These are phyloP conservation scores for Tricholoma terreum DNA, from an alignment of 768 basidiomycete species.

Conservation along the genomic window DNA sequence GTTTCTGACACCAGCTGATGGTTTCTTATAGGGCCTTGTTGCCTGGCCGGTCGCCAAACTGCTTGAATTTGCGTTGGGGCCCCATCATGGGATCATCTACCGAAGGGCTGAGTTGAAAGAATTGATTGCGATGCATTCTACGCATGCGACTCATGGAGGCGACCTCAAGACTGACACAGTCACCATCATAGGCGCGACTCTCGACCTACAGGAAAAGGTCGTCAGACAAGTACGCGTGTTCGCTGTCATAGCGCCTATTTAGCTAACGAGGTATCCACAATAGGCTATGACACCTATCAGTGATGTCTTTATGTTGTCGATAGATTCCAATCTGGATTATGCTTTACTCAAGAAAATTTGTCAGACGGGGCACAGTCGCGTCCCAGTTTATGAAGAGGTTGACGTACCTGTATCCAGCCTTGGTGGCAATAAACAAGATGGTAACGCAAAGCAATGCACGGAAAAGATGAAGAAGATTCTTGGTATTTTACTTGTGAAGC, in stretches of 20 bases:
- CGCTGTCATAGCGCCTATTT: slow-evolving; percentile 3
- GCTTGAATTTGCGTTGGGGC: slow-evolving; percentile 71
- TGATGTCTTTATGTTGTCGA: slow-evolving; percentile 84
- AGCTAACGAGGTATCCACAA: not conserved
- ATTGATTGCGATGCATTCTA: slow-evolving; percentile 84
- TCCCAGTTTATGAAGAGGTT: slow-evolving; percentile 80
- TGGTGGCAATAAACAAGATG: slow-evolving; percentile 11
- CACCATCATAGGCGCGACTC: slow-evolving; percentile 83
- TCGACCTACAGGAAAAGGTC: slow-evolving; percentile 87
- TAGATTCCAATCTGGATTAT: slow-evolving; percentile 80
- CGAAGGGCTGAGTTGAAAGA: slow-evolving; percentile 85
- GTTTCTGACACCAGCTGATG: slow-evolving; percentile 1
- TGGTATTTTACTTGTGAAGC: slow-evolving; percentile 85
- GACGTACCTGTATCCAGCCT: slow-evolving; percentile 50
- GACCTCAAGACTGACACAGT: slow-evolving; percentile 87
- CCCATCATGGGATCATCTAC: slow-evolving; percentile 91
- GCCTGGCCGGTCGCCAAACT: slow-evolving; percentile 87
- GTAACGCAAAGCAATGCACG: slow-evolving; percentile 26
- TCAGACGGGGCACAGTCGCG: slow-evolving; percentile 77
- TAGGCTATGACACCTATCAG: slow-evolving; percentile 81
- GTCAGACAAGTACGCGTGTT: slow-evolving; percentile 52
- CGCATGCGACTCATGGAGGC: slow-evolving; percentile 69
- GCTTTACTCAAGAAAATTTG: slow-evolving; percentile 74
- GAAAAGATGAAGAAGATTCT: slow-evolving; percentile 76
- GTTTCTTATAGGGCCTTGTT: slow-evolving; percentile 52